Evolutionary conservation across 1,139 yeast species (phyloP).

Genomic region (Candida sojae): DNA sequence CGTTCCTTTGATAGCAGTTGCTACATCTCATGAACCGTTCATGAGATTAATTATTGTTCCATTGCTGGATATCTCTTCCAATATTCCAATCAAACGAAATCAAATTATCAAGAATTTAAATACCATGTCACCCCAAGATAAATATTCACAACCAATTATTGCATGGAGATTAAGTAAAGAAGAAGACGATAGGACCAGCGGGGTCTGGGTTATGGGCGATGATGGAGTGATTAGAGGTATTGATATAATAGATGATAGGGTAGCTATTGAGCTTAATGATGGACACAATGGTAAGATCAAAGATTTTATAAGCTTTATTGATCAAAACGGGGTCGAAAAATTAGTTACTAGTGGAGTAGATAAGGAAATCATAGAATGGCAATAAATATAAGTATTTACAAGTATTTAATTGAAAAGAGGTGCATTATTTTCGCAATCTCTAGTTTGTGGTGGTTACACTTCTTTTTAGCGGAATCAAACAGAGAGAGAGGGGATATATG

Average conservation of each 20-base stretch:
- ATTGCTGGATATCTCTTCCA: constrained; percentile 30
- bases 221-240: constrained; percentile 67
- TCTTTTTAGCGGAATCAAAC: neutral
- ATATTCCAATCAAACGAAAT: constrained; percentile 30
- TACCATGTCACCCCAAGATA: constrained; percentile 71
- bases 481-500: neutral
- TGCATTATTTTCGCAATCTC: no score
- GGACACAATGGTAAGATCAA: constrained; percentile 53
- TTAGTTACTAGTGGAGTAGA: constrained; percentile 53
- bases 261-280: constrained; percentile 23
- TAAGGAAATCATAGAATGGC: constrained; percentile 27
- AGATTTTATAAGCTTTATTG: constrained; percentile 34
- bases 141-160: constrained; percentile 59
- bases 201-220: constrained; percentile 71
- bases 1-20: constrained; percentile 48
- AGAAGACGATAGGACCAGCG: constrained; percentile 23
- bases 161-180: constrained; percentile 32
- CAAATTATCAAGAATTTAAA: constrained; percentile 57
- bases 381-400: constrained; percentile 1
- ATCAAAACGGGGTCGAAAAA: constrained; percentile 26
- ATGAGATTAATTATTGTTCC: constrained; percentile 62
- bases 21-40: constrained; percentile 76
- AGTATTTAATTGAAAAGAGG: neutral
- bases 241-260: constrained; percentile 35
- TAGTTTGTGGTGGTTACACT: neutral